Conservation (phyloP, 495 filamentous ascomycete species). For the Penicillium atrosanguineum region DNA sequence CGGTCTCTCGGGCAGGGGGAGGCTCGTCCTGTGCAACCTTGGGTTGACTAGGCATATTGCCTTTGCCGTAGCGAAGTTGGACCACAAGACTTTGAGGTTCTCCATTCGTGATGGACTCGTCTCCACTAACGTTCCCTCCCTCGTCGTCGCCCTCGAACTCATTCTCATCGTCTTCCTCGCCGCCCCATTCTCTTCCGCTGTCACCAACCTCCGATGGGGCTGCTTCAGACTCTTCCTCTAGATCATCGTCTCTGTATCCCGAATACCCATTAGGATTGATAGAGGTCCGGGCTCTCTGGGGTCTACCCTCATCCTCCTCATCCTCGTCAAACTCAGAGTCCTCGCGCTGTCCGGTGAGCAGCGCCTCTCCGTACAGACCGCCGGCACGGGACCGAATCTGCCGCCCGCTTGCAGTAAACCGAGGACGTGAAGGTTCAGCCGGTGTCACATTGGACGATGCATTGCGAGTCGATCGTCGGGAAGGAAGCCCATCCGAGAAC, state of each 20-base stretch:
- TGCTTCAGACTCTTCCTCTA: conserved; percentile 64
- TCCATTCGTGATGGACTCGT: conserved; percentile 55
- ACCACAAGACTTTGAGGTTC: conserved; percentile 61
- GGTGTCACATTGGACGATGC: conserved; percentile 66
- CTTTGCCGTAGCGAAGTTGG: conserved; percentile 55
- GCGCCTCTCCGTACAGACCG: conserved; percentile 74
- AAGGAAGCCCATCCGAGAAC: conserved; percentile 64
- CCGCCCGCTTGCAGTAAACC: conserved; percentile 86
- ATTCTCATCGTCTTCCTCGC: conserved; percentile 70
- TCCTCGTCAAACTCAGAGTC: conserved; percentile 27
- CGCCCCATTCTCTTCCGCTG: conserved; percentile 63
- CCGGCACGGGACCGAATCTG: conserved; percentile 75
- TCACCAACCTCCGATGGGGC: conserved; percentile 52
- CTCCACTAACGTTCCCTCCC: conserved; percentile 58
- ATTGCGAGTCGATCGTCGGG: conserved; percentile 71
- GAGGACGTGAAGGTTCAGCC: conserved; percentile 65
- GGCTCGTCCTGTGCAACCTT: conserved; percentile 20
- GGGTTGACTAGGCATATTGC: conserved; percentile 19
- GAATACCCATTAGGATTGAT: conserved; percentile 42
- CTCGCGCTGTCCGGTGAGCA: conserved; percentile 53
- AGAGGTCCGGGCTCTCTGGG: conserved; percentile 30
- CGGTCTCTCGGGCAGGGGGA: conserved; percentile 16
- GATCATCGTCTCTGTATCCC: conserved; percentile 57
- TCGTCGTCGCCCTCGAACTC: conserved; percentile 64
- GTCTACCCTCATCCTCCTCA: conserved; percentile 31